phyloP scores from a whole-genome alignment of 768 basidiomycete genomes.

The Boletus fagicola region DNA sequence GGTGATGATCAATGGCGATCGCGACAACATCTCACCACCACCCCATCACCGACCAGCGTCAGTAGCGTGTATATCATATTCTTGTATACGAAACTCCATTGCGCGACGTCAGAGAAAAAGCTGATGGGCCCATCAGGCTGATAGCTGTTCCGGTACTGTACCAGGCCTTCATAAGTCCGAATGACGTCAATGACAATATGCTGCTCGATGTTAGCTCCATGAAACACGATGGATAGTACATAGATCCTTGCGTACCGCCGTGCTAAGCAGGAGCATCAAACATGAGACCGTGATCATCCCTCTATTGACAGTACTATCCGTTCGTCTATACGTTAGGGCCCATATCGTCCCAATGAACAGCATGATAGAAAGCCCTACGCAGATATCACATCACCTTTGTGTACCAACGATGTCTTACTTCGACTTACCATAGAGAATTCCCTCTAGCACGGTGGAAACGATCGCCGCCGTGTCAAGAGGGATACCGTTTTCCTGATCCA shows the following conservation, averaged over 20 bases:
- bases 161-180: slow-evolving; percentile 21
- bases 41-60: slow-evolving; percentile 26
- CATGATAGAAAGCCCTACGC: slow-evolving; percentile 28
- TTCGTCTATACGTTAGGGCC: slow-evolving; percentile 14
- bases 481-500: slow-evolving; percentile 2
- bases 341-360: slow-evolving; percentile 32
- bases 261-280: slow-evolving; percentile 18
- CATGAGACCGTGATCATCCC: slow-evolving; percentile 20
- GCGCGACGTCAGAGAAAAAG: slow-evolving; percentile 25
- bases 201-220: neutral
- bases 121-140: slow-evolving; percentile 19
- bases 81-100: slow-evolving; percentile 32
- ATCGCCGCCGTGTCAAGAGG: slow-evolving; percentile 23
- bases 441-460: slow-evolving; percentile 13
- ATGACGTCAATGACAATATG: slow-evolving; percentile 22
- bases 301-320: neutral
- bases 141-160: slow-evolving; percentile 13
- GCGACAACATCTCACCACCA: slow-evolving; percentile 13
- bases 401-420: neutral
- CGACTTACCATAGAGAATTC: neutral
- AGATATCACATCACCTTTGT: neutral
- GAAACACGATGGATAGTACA: neutral
- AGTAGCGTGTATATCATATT: slow-evolving; percentile 19
- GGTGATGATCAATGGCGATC: neutral
- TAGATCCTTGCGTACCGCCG: slow-evolving; percentile 13